Percentiles rank a stretch among this genome's conserved stretches.
Conservation (phyloP, 371 early-diverging fungal genomes). For the Apophysomyces elegans region DNA sequence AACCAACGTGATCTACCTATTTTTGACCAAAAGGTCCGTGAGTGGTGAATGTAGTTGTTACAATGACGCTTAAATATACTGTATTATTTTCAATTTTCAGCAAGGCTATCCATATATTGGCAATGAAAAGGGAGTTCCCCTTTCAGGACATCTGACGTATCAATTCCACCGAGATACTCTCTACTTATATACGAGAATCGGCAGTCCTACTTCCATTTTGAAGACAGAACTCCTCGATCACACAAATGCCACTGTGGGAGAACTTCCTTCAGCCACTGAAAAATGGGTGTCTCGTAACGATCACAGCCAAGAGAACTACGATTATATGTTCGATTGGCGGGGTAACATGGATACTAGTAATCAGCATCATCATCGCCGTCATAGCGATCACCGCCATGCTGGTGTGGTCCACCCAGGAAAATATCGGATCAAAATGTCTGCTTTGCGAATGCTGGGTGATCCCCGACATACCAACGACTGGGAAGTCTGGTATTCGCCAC, state of each 20-base stretch:
- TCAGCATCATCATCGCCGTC: not conserved
- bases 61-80: no score
- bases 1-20: slow-evolving; percentile 12
- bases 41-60: no score
- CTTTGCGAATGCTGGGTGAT: slow-evolving; percentile 18
- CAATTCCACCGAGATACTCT: not conserved
- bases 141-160: not conserved
- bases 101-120: slow-evolving; percentile 14
- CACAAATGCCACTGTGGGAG: slow-evolving; percentile 6
- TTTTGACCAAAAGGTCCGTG: slow-evolving; percentile 9
- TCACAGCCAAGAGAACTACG: slow-evolving; percentile 10
- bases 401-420: not conserved
- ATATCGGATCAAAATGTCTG: slow-evolving; percentile 14
- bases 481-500: slow-evolving; percentile 22
- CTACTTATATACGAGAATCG: slow-evolving; percentile 10
- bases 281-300: slow-evolving; percentile 19
- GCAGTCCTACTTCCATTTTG: slow-evolving; percentile 16
- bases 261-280: not conserved
- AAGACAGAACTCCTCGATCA: slow-evolving; percentile 5
- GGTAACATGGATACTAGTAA: not conserved
- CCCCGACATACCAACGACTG: slow-evolving; percentile 6
- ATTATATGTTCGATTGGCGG: slow-evolving; percentile 14
- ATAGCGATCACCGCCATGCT: not conserved
- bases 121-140: not conserved
- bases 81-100: not conserved